A percentile compares a stretch with the other conserved stretches of the same genome.
These are phyloP conservation scores for Xylariaceae sp. DNA, from an alignment of 2,329 filamentous ascomycete species.

Conservation along the genomic window DNA sequence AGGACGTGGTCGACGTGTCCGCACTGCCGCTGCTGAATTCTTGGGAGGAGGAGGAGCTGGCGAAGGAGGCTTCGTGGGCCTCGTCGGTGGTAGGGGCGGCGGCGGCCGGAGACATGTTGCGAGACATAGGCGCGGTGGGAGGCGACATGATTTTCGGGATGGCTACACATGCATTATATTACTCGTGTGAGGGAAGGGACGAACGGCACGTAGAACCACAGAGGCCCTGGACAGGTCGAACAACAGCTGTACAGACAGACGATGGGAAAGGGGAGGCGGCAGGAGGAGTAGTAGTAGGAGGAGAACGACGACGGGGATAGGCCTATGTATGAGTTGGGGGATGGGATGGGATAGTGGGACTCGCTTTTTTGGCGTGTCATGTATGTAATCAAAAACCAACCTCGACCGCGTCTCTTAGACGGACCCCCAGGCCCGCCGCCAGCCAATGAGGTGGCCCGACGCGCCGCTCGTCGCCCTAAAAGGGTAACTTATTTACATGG, in stretches of 20 bases:
- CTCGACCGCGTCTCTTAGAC: slow-evolving; percentile 16
- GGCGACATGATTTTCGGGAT: slow-evolving; percentile 14
- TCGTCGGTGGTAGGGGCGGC: slow-evolving; percentile 9
- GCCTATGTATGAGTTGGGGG: too few species aligned
- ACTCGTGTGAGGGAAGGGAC: neutral
- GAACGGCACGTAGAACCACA: slow-evolving; percentile 3
- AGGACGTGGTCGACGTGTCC: slow-evolving; percentile 24
- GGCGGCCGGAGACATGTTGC: slow-evolving; percentile 13
- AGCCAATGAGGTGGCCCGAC: slow-evolving; percentile 18
- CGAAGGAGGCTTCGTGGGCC: slow-evolving; percentile 17
- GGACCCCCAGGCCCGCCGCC: slow-evolving; percentile 7
- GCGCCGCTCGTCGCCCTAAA: slow-evolving; percentile 16
- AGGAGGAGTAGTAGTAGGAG: slow-evolving; percentile 9
- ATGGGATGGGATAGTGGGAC: slow-evolving; percentile 17
- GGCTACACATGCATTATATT: slow-evolving; percentile 20
- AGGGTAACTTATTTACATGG: slow-evolving; percentile 24
- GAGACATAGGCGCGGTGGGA: slow-evolving; percentile 20
- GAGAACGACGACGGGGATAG: too few species aligned
- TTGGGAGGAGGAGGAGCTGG: slow-evolving; percentile 17
- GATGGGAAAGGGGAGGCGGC: slow-evolving; percentile 4
- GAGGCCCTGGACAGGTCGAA: neutral
- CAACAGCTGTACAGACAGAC: slow-evolving; percentile 3
- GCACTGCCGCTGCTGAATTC: slow-evolving; percentile 21
- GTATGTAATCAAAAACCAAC: slow-evolving; percentile 17
- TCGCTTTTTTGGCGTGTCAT: slow-evolving; percentile 18